Evolutionary conservation across 1,139 yeast species (phyloP), one percentile per base, ranked within the genome.

Genomic region (Taphrina populina): DNA sequence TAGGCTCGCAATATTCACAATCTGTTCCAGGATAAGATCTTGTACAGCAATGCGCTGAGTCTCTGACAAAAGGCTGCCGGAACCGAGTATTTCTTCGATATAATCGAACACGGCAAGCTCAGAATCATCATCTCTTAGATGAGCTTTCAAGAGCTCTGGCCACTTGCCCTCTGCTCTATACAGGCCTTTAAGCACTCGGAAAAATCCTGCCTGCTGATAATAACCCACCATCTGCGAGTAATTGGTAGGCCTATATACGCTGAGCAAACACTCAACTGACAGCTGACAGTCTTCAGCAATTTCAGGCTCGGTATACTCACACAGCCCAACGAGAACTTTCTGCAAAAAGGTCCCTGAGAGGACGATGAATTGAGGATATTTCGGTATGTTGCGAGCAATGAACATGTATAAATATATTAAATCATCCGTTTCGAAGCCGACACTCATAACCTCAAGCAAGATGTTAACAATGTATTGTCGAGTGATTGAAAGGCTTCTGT

Each of bases 341-440:
- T 76, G 73, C 39, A 84, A 66, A 0, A 73, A 70, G 3, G 80
- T 73, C 52, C 83, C 90, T 0, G 90, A 79, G 1, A 88, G 70
- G 37, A 86, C 73, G 11, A 88, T 75, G 61, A 84, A 88, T 67
- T 88, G 96, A 2, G 80, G 74, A 65, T 84, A 88, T 66, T 88
- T 88, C 2, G 95, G 82, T 60, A 82, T 80, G 65, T 85, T 87
- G 54, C 90, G 67, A 0, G 88, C 85, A 27, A 88, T 71, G 64
- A 88, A 88, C 4, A 86, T 77, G 13, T 85, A 76, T 57, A 86
- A 69, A 58, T 76, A 76, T 20, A 62, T 79, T 78, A 32, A 58
- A 54, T 2, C 67, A 13, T 62, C 68, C 1, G 66, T 56, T 37
- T 78, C 73, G 4, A 65, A 67, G 1, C 62, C 62, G 37, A 72